Percentiles rank a stretch among this genome's conserved stretches.
Conservation (phyloP, 495 filamentous ascomycete genomes). For the Parachaetomium inaequale region DNA sequence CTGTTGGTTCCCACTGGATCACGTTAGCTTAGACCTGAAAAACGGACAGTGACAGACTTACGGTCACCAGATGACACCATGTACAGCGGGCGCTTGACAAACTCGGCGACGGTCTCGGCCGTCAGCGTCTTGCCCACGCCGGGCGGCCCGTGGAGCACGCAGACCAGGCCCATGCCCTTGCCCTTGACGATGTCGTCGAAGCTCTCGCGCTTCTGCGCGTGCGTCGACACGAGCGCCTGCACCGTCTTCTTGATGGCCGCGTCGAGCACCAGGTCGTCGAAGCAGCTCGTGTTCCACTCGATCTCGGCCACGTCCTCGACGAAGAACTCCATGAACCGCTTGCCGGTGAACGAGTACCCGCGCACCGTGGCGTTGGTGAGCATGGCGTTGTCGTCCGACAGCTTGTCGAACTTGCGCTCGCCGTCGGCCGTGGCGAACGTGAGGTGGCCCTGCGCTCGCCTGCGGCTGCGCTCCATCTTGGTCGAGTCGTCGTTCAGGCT, state of each 20-base stretch:
- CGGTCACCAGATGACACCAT: constrained; percentile 51
- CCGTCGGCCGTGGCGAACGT: constrained; percentile 15
- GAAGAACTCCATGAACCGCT: constrained; percentile 36
- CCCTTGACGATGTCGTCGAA: constrained; percentile 40
- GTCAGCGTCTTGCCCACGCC: constrained; percentile 43
- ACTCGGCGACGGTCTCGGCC: constrained; percentile 49
- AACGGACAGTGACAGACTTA: constrained; percentile 4
- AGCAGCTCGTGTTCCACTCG: constrained; percentile 37
- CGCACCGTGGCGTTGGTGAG: constrained; percentile 32
- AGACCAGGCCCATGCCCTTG: constrained; percentile 38
- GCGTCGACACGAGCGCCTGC: constrained; percentile 45
- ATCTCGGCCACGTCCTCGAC: constrained; percentile 30
- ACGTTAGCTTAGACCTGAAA: neutral
- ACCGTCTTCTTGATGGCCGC: constrained; percentile 50
- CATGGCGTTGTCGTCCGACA: constrained; percentile 33
- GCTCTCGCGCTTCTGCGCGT: constrained; percentile 30
- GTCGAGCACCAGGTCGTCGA: constrained; percentile 55
- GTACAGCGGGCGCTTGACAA: constrained; percentile 50
- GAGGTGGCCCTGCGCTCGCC: neutral
- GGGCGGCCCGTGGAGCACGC: constrained; percentile 41
- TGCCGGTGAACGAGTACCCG: constrained; percentile 34
- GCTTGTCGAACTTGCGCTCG: constrained; percentile 14
- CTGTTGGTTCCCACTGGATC: constrained; percentile 35
- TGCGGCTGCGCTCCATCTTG: constrained; percentile 8
- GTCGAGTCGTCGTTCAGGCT: constrained; percentile 8